These are phyloP conservation scores for Ballota nigra DNA, from an alignment of 257 asterid genomes.

Conservation along the genomic window DNA sequence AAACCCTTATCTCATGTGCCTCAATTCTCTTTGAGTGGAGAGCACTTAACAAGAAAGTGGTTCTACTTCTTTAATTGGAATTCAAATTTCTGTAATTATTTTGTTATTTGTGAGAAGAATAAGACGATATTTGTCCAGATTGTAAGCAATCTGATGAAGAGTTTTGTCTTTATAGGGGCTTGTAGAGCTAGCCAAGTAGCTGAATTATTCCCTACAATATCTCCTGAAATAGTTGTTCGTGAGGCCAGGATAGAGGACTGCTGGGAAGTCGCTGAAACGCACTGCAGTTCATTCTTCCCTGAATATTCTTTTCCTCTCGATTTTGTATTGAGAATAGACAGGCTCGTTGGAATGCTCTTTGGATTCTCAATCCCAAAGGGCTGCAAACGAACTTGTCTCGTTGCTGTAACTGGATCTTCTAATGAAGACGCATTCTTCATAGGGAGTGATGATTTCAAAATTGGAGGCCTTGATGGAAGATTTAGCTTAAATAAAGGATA, in stretches of 20 bases:
- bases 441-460: constrained; percentile 60
- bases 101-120: neutral
- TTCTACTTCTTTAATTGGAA: neutral
- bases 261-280: constrained; percentile 98
- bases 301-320: constrained; percentile 81
- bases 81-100: neutral
- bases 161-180: constrained; percentile 35
- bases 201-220: constrained; percentile 60
- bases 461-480: constrained; percentile 64
- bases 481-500: constrained; percentile 65
- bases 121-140: neutral
- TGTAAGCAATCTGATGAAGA: constrained; percentile 16
- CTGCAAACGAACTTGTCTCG: constrained; percentile 80
- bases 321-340: constrained; percentile 73
- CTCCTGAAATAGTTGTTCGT: constrained; percentile 77
- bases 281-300: constrained; percentile 93
- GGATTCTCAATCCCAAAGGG: constrained; percentile 89
- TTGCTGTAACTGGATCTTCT: constrained; percentile 63
- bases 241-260: constrained; percentile 94
- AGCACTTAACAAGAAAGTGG: no score
- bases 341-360: constrained; percentile 83
- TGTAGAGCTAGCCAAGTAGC: constrained; percentile 84
- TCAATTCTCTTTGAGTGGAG: neutral
- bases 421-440: constrained; percentile 49
- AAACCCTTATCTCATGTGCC: neutral